Percentiles rank a stretch among this genome's conserved stretches.
Conservation (phyloP, 169 alveolate species). For the Plasmodium chabaudi region DNA sequence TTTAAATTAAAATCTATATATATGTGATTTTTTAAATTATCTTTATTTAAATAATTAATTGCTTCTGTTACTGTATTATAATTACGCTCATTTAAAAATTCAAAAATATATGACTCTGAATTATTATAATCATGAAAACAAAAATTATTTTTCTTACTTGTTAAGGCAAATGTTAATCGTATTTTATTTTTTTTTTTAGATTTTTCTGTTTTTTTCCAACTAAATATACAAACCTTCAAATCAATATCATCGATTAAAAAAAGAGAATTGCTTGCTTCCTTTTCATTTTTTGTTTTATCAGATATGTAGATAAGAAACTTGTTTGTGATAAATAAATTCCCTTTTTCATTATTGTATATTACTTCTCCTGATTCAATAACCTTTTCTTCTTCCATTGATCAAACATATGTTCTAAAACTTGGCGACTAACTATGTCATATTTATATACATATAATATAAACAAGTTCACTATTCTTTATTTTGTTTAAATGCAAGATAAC, state of each 20-base stretch:
- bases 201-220: constrained; percentile 84
- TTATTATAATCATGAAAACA: constrained; percentile 69
- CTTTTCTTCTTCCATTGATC: constrained; percentile 67
- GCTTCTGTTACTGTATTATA: constrained; percentile 16
- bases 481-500: too few species aligned
- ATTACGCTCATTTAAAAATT: constrained; percentile 31
- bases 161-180: constrained; percentile 81
- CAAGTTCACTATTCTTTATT: too few species aligned
- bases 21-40: constrained; percentile 47
- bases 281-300: constrained; percentile 42
- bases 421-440: too few species aligned
- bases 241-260: constrained; percentile 62
- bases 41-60: constrained; percentile 52
- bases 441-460: too few species aligned
- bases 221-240: constrained; percentile 67
- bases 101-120: constrained; percentile 51
- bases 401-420: background rate
- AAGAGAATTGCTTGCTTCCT: constrained; percentile 24
- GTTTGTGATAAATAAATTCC: constrained; percentile 39
- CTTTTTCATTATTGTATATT: constrained; percentile 50
- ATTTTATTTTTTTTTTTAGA: constrained; percentile 84
- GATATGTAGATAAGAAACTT: constrained; percentile 46
- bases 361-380: constrained; percentile 30
- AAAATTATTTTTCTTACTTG: constrained; percentile 54
- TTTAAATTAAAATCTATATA: constrained; percentile 55